Evolutionary conservation across 2,329 filamentous ascomycete genomes (phyloP).

Genomic region (Stylonectria norvegica): DNA sequence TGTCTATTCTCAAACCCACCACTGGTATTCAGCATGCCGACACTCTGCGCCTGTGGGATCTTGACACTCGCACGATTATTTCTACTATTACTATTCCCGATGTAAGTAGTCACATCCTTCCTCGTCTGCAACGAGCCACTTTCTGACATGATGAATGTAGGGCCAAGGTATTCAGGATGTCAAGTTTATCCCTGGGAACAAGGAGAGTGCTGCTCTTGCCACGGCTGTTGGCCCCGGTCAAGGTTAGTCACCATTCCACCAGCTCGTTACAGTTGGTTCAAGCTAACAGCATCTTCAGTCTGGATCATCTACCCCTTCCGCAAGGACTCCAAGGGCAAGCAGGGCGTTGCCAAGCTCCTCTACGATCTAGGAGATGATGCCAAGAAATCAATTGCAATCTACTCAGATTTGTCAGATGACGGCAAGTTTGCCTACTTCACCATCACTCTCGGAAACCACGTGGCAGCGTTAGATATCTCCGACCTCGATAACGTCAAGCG

Average conservation of each 20-base stretch:
- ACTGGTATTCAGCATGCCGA: conserved; percentile 51
- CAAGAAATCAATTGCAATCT: conserved; percentile 55
- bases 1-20: conserved; percentile 59
- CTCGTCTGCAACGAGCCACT: rapidly evolving
- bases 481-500: conserved; percentile 58
- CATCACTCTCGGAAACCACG: conserved; percentile 58
- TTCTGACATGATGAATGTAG: conserved; percentile 17
- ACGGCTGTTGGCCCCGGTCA: conserved; percentile 58
- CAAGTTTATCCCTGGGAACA: conserved; percentile 62
- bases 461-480: conserved; percentile 56
- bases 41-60: conserved; percentile 58
- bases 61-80: conserved; percentile 51
- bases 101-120: conserved; percentile 29
- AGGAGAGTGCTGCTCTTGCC: conserved; percentile 55
- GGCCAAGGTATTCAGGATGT: conserved; percentile 61
- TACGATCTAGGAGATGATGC: conserved; percentile 56
- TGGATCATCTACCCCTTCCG: conserved; percentile 65
- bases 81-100: conserved; percentile 59
- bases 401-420: conserved; percentile 57
- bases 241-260: too few species aligned
- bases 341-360: conserved; percentile 55
- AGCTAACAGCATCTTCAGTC: too few species aligned
- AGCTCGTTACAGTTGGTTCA: too few species aligned
- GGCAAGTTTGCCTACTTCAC: conserved; percentile 59
- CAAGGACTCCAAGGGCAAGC: conserved; percentile 51